A percentile compares a stretch with the other conserved stretches of the same genome.
These are phyloP conservation scores for Cercis canadensis DNA, from an alignment of 306 rosid species.

Conservation along the genomic window DNA sequence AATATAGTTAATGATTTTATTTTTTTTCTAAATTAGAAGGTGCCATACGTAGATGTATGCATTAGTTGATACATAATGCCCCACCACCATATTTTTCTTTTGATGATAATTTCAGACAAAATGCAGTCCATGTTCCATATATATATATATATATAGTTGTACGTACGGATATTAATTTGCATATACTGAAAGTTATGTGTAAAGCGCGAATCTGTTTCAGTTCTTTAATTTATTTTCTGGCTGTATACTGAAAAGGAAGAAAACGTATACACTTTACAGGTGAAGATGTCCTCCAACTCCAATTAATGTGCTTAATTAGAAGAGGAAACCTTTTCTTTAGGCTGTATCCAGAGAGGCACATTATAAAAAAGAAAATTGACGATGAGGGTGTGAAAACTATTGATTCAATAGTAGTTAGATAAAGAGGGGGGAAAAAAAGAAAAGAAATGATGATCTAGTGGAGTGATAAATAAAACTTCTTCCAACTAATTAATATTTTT, in stretches of 20 bases:
- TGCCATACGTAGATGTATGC: constrained; percentile 4
- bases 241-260: constrained; percentile 35
- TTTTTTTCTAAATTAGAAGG: constrained; percentile 1
- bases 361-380: no score
- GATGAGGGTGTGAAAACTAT: no score
- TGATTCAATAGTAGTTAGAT: no score
- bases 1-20: not conserved
- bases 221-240: no score
- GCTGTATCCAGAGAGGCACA: constrained; percentile 32
- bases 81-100: constrained; percentile 37
- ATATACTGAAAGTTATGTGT: constrained; percentile 28
- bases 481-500: no score
- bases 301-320: constrained; percentile 24
- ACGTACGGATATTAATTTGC: constrained; percentile 22
- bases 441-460: no score
- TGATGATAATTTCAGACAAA: constrained; percentile 24
- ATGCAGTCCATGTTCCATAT: constrained; percentile 35
- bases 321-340: constrained; percentile 14
- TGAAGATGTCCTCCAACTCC: constrained; percentile 36
- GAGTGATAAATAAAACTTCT: no score
- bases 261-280: constrained; percentile 44
- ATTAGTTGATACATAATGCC: constrained; percentile 35
- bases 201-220: constrained; percentile 17
- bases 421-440: no score
- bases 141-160: no score